Evolutionary conservation across 768 basidiomycete species (phyloP).

Genomic region (Strobilomyces confusus): DNA sequence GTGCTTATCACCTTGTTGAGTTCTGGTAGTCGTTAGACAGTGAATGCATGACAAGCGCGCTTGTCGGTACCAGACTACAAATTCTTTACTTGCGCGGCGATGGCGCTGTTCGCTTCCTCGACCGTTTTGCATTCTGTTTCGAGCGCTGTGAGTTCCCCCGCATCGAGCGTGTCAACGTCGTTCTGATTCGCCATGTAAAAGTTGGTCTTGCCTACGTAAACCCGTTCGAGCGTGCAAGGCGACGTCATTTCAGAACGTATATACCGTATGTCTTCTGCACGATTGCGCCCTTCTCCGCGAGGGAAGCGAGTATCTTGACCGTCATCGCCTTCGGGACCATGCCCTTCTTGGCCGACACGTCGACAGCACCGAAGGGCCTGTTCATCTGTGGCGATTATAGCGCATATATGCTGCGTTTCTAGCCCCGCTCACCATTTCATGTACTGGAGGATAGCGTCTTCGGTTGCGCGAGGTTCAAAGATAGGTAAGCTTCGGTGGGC

Average conservation of each 20-base stretch:
- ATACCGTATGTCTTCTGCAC: conserved; percentile 82
- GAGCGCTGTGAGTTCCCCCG: conserved; percentile 56
- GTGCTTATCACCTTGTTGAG: conserved; percentile 56
- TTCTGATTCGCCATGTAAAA: conserved; percentile 86
- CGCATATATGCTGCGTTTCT: conserved; percentile 4
- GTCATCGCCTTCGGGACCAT: conserved; percentile 79
- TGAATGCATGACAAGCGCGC: background rate
- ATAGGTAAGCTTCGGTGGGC: background rate
- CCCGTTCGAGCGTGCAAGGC: background rate
- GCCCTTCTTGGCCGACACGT: conserved; percentile 88
- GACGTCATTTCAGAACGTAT: background rate
- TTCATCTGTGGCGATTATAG: conserved; percentile 59
- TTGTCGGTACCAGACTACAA: conserved; percentile 26
- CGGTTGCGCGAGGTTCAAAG: conserved; percentile 41
- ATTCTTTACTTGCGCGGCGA: conserved; percentile 49
- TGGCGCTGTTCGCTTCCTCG: conserved; percentile 56
- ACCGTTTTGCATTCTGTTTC: conserved; percentile 54
- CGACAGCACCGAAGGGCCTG: conserved; percentile 90
- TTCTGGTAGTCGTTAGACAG: conserved; percentile 41
- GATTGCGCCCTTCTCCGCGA: conserved; percentile 83
- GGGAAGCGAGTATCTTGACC: conserved; percentile 75
- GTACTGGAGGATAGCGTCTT: conserved; percentile 74
- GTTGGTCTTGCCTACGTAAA: conserved; percentile 64
- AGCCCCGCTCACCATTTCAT: conserved; percentile 52
- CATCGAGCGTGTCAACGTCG: conserved; percentile 59